A percentile compares a stretch with the other conserved stretches of the same genome.
phyloP scores from a whole-genome alignment of 371 early-diverging fungal species.

The Rhizomucor pusillus region DNA sequence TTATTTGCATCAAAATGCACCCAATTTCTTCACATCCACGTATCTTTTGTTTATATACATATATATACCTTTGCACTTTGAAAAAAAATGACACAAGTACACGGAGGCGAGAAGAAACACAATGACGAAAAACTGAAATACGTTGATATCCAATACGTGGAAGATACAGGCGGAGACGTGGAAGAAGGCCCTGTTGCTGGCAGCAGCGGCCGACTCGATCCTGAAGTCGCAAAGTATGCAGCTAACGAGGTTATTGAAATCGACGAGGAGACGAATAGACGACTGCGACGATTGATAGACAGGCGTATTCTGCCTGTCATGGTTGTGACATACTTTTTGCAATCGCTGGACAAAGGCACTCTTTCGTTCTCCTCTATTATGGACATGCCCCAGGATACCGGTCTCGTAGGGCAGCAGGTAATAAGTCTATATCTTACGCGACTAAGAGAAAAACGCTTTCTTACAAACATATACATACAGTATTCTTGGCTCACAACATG shows the following conservation, averaged over 20 bases:
- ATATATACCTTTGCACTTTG: no score
- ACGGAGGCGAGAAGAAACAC: no score
- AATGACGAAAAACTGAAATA: no score
- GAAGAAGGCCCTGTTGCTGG: no score
- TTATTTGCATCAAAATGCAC: no score
- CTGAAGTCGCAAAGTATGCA: slow-evolving; percentile 26
- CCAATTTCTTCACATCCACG: no score
- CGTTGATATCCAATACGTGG: no score
- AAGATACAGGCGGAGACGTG: no score
- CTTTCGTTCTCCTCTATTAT: slow-evolving; percentile 25
- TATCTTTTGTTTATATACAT: no score
- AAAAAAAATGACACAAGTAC: no score
- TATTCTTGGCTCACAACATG: slow-evolving; percentile 27
- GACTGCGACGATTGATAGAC: slow-evolving; percentile 16
- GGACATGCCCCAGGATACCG: slow-evolving; percentile 15
- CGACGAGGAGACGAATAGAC: slow-evolving; percentile 18
- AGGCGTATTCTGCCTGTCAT: slow-evolving; percentile 16
- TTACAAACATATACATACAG: slow-evolving; percentile 4
- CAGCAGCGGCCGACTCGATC: slow-evolving; percentile 6
- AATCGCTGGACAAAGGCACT: slow-evolving; percentile 24
- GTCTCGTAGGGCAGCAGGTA: slow-evolving; percentile 22
- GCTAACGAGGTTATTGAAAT: slow-evolving; percentile 13
- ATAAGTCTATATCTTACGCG: no score
- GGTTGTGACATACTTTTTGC: slow-evolving; percentile 19
- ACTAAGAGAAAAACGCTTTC: no score